Evolutionary conservation across 306 rosid genomes (phyloP).

Genomic region (Quercus wislizeni): DNA sequence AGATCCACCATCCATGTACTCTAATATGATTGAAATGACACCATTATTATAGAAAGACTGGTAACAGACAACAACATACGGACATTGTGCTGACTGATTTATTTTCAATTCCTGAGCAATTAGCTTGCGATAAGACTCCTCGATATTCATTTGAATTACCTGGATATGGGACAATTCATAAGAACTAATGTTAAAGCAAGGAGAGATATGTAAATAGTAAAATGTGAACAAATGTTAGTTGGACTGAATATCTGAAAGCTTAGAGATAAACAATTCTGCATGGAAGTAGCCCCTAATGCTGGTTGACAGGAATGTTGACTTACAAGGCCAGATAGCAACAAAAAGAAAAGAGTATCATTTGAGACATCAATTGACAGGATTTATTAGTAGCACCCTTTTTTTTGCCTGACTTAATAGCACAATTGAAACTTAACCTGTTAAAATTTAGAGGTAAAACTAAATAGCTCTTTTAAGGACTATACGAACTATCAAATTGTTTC

Average conservation of each 20-base stretch:
- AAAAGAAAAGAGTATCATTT: not conserved
- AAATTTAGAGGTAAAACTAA: not conserved
- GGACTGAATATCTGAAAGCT: conserved; percentile 16
- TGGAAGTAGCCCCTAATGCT: conserved; percentile 13
- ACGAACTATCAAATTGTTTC: not conserved
- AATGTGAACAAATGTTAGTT: not conserved
- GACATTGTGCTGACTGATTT: conserved; percentile 92
- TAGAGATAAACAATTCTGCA: not conserved
- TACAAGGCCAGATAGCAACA: not conserved
- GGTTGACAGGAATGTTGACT: conserved; percentile 11
- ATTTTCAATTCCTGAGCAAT: conserved; percentile 92
- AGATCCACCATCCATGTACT: conserved; percentile 99
- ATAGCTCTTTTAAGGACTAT: not conserved
- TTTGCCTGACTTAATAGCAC: not conserved
- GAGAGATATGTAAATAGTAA: conserved; percentile 1
- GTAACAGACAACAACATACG: conserved; percentile 80
- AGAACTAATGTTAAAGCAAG: conserved; percentile 17
- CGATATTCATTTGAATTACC: conserved; percentile 89
- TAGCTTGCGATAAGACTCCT: conserved; percentile 79
- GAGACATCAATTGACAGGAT: not conserved
- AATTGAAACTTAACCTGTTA: not conserved
- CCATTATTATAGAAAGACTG: conserved; percentile 86
- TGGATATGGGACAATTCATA: conserved; percentile 35
- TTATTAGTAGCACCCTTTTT: not conserved
- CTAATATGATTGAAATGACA: conserved; percentile 82